Evolutionary conservation across 208 protist species (phyloP).

Genomic region (Crithidia thermophila): DNA sequence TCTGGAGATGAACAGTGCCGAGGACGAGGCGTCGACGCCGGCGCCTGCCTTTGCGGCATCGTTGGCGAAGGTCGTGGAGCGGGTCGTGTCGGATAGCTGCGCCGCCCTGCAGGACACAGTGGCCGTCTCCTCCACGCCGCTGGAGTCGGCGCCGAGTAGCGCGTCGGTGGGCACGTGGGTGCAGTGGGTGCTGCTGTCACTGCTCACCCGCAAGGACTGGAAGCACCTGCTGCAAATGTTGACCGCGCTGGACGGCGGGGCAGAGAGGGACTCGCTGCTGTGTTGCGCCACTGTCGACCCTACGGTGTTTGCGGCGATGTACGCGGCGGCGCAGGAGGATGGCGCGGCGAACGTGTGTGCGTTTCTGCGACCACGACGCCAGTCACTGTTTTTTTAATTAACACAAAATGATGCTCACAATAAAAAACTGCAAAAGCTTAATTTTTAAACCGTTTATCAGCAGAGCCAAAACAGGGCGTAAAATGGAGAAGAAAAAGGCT

Average conservation of each 20-base stretch:
- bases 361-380: conserved; percentile 50
- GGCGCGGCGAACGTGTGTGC: conserved; percentile 64
- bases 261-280: conserved; percentile 13
- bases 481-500: no score
- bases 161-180: conserved; percentile 23
- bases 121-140: neutral
- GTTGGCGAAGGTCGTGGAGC: conserved; percentile 12
- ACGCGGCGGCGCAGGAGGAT: conserved; percentile 51
- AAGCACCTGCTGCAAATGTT: conserved; percentile 17
- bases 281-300: conserved; percentile 47
- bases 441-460: no score
- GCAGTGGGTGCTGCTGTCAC: conserved; percentile 34
- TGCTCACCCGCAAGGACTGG: conserved; percentile 25
- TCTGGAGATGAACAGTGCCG: neutral
- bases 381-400: conserved; percentile 73
- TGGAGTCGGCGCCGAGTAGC: neutral
- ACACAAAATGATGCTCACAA: neutral
- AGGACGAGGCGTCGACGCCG: neutral
- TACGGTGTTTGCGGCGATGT: conserved; percentile 58
- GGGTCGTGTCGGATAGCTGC: conserved; percentile 16
- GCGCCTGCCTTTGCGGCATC: neutral
- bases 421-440: no score
- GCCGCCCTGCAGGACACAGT: neutral
- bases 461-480: no score
- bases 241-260: conserved; percentile 16